Conservation (phyloP, 257 asterid genomes). For the Plantago ovata region DNA sequence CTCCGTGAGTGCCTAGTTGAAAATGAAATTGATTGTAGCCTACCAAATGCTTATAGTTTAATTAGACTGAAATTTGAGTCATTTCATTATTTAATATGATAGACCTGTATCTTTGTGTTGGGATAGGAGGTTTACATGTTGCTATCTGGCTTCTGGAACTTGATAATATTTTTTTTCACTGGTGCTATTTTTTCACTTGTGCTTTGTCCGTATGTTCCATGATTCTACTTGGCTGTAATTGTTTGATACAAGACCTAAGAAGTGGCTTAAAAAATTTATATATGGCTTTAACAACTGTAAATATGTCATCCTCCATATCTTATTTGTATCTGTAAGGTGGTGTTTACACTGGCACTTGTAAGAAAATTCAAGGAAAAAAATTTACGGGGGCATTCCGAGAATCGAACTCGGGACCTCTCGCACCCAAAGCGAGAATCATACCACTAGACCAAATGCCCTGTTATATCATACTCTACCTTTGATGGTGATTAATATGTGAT, state of each 20-base stretch:
- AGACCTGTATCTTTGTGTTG: not conserved
- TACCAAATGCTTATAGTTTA: too few relatives aligned
- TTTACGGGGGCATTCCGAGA: conserved; percentile 76
- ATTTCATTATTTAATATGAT: too few relatives aligned
- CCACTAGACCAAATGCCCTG: conserved; percentile 82
- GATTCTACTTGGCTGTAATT: not conserved
- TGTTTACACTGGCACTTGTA: too few relatives aligned
- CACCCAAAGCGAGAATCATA: conserved; percentile 81
- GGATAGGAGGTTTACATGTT: not conserved
- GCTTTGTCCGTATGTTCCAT: too few relatives aligned
- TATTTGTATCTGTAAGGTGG: too few relatives aligned
- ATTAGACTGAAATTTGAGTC: too few relatives aligned
- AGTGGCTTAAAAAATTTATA: not conserved
- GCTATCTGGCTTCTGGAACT: not conserved
- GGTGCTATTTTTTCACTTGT: not conserved
- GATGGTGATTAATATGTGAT: not conserved
- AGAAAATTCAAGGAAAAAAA: too few relatives aligned
- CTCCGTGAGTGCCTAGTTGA: too few relatives aligned
- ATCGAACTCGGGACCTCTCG: conserved; percentile 74
- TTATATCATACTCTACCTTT: not conserved
- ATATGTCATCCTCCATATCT: not conserved
- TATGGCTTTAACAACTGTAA: not conserved
- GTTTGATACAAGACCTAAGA: not conserved
- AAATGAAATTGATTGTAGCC: too few relatives aligned
- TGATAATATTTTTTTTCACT: not conserved